Base-by-base conservation (phyloP, 2,329 filamentous ascomycete species). In the Hortaea werneckii region DNA sequence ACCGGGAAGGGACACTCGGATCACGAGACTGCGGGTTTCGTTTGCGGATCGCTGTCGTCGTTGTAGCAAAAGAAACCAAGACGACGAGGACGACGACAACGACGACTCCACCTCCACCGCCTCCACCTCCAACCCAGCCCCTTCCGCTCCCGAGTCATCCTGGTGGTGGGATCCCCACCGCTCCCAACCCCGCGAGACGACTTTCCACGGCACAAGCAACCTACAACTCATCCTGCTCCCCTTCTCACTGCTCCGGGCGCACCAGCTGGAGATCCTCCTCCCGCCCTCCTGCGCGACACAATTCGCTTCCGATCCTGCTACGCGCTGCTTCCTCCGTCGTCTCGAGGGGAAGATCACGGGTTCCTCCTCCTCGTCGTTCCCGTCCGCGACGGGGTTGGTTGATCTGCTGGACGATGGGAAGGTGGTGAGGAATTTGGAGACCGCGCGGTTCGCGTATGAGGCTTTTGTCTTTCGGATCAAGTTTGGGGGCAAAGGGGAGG, bases 171-270 rank as follows among this genome's bases (percentile, higher is more conserved):
- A 59, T 35, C 27, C 46, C 1, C 41, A 43, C 37, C 48, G 37
- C 3, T 12, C 50, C 12, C 28, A 45, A 11, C 55, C 58, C 8
- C 51, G 55, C 28, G 37, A 43, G 41, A 55, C 57, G 6, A 50
- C 49, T 8, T 50, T 60, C 20, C 50, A 60, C 40, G 43, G 45
- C 11, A 37, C 59, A 6, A 47, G 55, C 1, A 56, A 60, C 42
- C 38, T 62, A 43, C 52, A 62, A 40, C 45, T 62, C 12, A 50
- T 54, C 11, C 46, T 62, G n/a, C 54, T 48, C 8, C 54, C 54
- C 2, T 56, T 61, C 40, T 40, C 53, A 2, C 43, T 28, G 6
- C 52, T 62, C 11, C 51, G 46, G 1, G 48, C 57, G 6, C 58
- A 62, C 43, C 53, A 53, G 12, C 52, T 58, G 6, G 26, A 43